phyloP scores from a whole-genome alignment of 192 early-diverging fungal species.

The Coemansia sp. region DNA sequence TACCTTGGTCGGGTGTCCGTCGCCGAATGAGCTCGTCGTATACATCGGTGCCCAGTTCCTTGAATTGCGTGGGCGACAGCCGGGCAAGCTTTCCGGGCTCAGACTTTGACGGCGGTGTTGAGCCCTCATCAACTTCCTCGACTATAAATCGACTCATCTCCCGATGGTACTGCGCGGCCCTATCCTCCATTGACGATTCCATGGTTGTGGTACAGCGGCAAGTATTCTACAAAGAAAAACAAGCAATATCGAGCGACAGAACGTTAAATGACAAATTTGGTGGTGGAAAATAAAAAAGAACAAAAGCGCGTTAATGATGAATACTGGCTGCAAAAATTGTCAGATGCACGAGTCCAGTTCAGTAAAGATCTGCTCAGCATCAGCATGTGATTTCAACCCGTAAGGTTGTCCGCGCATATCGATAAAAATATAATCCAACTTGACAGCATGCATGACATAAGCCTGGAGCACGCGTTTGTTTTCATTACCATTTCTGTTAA shows the following conservation, averaged over 20 bases:
- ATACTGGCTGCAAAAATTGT: too few relatives aligned
- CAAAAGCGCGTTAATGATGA: background rate
- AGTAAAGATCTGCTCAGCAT: background rate
- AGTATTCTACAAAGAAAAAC: background rate
- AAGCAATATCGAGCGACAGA: background rate
- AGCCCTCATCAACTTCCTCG: slow-evolving; percentile 47
- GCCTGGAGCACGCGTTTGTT: background rate
- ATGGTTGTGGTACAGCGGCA: slow-evolving; percentile 2
- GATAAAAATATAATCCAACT: background rate
- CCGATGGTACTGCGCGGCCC: slow-evolving; percentile 51
- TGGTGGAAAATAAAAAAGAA: background rate
- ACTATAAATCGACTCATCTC: slow-evolving; percentile 52
- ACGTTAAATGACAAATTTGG: background rate
- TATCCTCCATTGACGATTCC: slow-evolving; percentile 41
- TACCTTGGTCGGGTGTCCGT: slow-evolving; percentile 13
- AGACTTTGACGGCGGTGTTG: slow-evolving; percentile 26
- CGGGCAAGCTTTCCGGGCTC: slow-evolving; percentile 70
- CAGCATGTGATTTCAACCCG: slow-evolving; percentile 10
- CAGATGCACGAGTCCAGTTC: background rate
- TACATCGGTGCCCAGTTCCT: slow-evolving; percentile 93
- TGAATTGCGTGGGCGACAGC: slow-evolving; percentile 80
- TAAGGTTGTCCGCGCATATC: background rate
- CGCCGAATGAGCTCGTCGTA: slow-evolving; percentile 90
- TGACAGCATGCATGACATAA: background rate
- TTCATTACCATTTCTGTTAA: background rate